Evolutionary conservation across 2,329 filamentous ascomycete genomes (phyloP), one percentile per base, ranked within the genome.

Genomic region (Xylariaceae sp.): DNA sequence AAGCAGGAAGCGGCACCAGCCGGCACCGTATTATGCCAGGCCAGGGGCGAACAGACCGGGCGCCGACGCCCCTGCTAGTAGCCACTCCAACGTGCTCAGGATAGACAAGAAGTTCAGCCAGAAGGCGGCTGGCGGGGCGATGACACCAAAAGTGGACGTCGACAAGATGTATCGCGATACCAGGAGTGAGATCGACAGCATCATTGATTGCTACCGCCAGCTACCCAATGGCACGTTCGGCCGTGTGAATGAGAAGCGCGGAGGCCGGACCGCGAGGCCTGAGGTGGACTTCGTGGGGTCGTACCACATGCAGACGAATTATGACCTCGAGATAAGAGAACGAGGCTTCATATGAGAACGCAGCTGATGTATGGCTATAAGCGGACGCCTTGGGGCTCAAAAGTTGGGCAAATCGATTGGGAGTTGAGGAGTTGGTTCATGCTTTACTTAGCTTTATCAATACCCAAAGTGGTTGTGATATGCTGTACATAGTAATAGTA

Each of bases 121-220:
- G 6, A 19, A n/a, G 36, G 29, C 1, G 16, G 26, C 19, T 12
- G 30, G 21, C 13, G 41, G 5, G 16, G 12, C n/a, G n/a, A 18
- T 1, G 5, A 29, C 18, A 21, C 32, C 53, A 15, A 37, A 50
- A 15, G 57, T 52, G 10, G 45, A 62, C 6, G 47, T 65, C 13
- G 61, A 65, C 49, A 47, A 16, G 21, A 19, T 43, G n/a, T 29
- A 15, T 21, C 41, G 41, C 21, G 21, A 43, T 15, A 43, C 41
- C 8, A 26, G 3, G 21, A n/a, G 42, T 21, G 59, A 61, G 49
- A 67, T 67, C 44, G 63, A 64, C 32, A 60, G 58, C 19, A 65
- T 67, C 18, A 66, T 67, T 50, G 61, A 67, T 41, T 61, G 54
- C 53, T 67, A 67, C 51, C 48, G 58, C 18, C 21, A 49, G 44